A percentile compares a stretch with the other conserved stretches of the same genome.
These are phyloP conservation scores for Arthrocladium fulminans DNA, from an alignment of 2,329 filamentous ascomycete species.

Conservation along the genomic window DNA sequence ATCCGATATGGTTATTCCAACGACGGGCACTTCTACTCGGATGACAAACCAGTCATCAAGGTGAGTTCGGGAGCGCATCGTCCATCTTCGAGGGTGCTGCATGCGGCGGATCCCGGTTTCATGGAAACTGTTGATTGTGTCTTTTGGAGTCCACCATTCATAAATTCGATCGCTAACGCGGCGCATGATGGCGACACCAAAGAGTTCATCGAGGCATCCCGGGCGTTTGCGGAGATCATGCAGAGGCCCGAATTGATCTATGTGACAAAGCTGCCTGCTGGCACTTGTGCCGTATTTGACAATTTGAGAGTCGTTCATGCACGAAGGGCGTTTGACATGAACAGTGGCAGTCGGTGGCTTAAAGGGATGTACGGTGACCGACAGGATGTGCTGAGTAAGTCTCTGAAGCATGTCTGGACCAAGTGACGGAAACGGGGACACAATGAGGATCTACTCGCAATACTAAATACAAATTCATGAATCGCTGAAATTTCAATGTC, in stretches of 20 bases:
- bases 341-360: slow-evolving; percentile 64
- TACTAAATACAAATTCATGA: background rate
- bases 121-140: slow-evolving; percentile 35
- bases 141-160: slow-evolving; percentile 75
- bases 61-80: slow-evolving; percentile 22
- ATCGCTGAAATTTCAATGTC: slow-evolving; percentile 11
- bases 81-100: background rate
- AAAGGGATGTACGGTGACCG: slow-evolving; percentile 74
- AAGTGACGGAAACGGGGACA: no score
- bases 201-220: slow-evolving; percentile 36
- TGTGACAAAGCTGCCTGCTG: slow-evolving; percentile 64
- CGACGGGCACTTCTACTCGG: slow-evolving; percentile 54
- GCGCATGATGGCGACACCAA: slow-evolving; percentile 2
- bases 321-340: slow-evolving; percentile 60
- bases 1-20: slow-evolving; percentile 48
- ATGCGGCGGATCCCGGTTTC: slow-evolving; percentile 1
- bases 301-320: slow-evolving; percentile 79
- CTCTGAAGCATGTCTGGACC: slow-evolving; percentile 8
- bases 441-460: no score
- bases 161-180: slow-evolving; percentile 33
- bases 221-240: slow-evolving; percentile 52
- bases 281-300: slow-evolving; percentile 89
- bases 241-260: slow-evolving; percentile 53
- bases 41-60: slow-evolving; percentile 43
- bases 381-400: slow-evolving; percentile 45